Evolutionary conservation across 164 flowering plant species (phyloP).

Genomic region (Umbilicus rupestris): DNA sequence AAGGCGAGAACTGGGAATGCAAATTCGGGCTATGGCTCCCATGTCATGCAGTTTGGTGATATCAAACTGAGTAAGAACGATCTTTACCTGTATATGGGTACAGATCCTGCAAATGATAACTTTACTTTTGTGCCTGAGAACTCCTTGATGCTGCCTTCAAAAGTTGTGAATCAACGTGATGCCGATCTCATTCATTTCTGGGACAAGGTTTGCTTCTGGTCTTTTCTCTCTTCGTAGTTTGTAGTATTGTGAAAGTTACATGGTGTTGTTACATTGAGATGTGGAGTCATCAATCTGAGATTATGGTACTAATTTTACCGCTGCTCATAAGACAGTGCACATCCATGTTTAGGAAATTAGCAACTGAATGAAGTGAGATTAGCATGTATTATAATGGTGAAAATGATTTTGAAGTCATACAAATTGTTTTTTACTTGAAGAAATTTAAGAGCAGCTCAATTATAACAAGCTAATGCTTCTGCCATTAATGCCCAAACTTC

Average conservation of each 20-base stretch:
- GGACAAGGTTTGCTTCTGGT: constrained; percentile 46
- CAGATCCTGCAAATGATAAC: constrained; percentile 6
- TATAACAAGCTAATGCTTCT: too few species aligned
- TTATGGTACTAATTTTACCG: background rate
- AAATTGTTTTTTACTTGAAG: too few species aligned
- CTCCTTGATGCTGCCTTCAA: constrained; percentile 28
- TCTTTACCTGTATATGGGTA: constrained; percentile 2
- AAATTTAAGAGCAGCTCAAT: too few species aligned
- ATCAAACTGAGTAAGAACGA: background rate
- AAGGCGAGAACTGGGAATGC: constrained; percentile 7
- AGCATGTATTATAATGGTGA: background rate
- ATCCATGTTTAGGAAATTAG: background rate
- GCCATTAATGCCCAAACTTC: background rate
- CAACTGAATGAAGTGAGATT: background rate
- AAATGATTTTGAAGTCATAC: too few species aligned
- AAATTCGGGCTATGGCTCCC: constrained; percentile 2
- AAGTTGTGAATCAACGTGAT: constrained; percentile 69
- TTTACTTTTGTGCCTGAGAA: background rate
- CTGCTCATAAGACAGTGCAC: background rate
- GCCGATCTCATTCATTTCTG: constrained; percentile 79
- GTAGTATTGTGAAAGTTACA: background rate
- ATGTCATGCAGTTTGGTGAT: constrained; percentile 7
- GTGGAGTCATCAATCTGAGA: background rate
- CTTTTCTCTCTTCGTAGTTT: background rate
- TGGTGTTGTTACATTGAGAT: background rate